Percentiles rank a stretch among this genome's conserved stretches.
Conservation (phyloP, 352 stramenopile species). For the Bremia lactucae region DNA sequence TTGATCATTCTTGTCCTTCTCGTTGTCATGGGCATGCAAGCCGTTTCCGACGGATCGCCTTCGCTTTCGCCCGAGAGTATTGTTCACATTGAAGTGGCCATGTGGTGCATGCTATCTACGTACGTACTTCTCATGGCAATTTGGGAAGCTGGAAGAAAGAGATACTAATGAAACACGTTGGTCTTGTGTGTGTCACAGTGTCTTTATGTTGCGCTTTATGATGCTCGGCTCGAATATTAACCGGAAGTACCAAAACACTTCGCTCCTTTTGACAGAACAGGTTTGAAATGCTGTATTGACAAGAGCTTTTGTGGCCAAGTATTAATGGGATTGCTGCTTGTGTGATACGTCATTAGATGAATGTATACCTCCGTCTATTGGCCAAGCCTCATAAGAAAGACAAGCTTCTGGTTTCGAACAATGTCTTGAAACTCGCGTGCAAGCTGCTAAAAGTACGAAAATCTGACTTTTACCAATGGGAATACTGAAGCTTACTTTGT, state of each 20-base stretch:
- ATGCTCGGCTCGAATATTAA: slow-evolving; percentile 87
- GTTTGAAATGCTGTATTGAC: slow-evolving; percentile 20
- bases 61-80: slow-evolving; percentile 51
- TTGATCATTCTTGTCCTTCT: slow-evolving; percentile 80
- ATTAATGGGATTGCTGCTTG: slow-evolving; percentile 5
- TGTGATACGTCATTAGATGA: slow-evolving; percentile 43
- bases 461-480: no score
- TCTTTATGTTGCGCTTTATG: slow-evolving; percentile 87
- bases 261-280: slow-evolving; percentile 84
- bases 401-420: slow-evolving; percentile 84
- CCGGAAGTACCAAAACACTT: slow-evolving; percentile 88
- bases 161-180: no score
- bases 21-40: slow-evolving; percentile 79
- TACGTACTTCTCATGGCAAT: slow-evolving; percentile 15
- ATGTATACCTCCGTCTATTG: slow-evolving; percentile 76
- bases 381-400: slow-evolving; percentile 84
- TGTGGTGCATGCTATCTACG: slow-evolving; percentile 80
- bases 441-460: slow-evolving; percentile 81
- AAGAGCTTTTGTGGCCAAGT: not conserved
- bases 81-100: slow-evolving; percentile 75
- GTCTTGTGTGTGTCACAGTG: slow-evolving; percentile 20
- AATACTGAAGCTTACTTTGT: slow-evolving; percentile 8
- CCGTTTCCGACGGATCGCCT: slow-evolving; percentile 47
- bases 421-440: slow-evolving; percentile 85
- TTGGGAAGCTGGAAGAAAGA: no score